Percentiles rank a stretch among this genome's conserved stretches.
Evolutionary conservation across 306 rosid species (phyloP).

Genomic region (Arachis stenosperma): DNA sequence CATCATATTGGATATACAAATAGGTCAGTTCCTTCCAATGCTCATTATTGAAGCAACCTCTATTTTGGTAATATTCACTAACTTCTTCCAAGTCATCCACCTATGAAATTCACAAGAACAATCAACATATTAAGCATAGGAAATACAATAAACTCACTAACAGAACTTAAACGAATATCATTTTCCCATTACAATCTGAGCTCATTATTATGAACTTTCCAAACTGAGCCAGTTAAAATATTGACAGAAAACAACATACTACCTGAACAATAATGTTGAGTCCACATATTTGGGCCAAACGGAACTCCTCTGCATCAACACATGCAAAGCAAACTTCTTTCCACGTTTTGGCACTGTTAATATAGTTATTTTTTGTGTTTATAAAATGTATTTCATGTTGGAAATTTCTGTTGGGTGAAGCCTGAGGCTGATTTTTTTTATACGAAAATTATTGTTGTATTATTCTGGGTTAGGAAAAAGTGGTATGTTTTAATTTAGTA

Average conservation of each 20-base stretch:
- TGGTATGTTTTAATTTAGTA: too few relatives aligned
- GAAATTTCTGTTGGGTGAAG: too few relatives aligned
- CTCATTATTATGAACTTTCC: constrained; percentile 19
- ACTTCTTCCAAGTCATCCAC: constrained; percentile 99
- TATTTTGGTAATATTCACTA: constrained; percentile 96
- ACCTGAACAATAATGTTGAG: constrained; percentile 98
- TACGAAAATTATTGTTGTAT: too few relatives aligned
- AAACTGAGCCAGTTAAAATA: constrained; percentile 9
- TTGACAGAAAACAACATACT: constrained; percentile 21
- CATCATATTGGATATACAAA: constrained; percentile 95
- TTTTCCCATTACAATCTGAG: constrained; percentile 28
- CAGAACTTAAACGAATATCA: constrained; percentile 21
- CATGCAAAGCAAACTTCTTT: constrained; percentile 99
- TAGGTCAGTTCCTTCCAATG: constrained; percentile 98
- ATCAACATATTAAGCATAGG: constrained; percentile 15
- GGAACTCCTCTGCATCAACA: constrained; percentile 99
- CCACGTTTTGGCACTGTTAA: constrained; percentile 96
- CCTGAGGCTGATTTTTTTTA: too few relatives aligned
- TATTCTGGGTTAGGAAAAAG: too few relatives aligned
- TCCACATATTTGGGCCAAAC: constrained; percentile 98
- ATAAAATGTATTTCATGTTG: too few relatives aligned
- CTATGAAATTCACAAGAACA: constrained; percentile 49
- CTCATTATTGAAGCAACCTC: constrained; percentile 93
- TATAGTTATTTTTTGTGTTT: too few relatives aligned
- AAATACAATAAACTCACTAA: constrained; percentile 14